Base-by-base conservation (phyloP, 2,329 filamentous ascomycete species). In the Hypoxylon sp. region DNA sequence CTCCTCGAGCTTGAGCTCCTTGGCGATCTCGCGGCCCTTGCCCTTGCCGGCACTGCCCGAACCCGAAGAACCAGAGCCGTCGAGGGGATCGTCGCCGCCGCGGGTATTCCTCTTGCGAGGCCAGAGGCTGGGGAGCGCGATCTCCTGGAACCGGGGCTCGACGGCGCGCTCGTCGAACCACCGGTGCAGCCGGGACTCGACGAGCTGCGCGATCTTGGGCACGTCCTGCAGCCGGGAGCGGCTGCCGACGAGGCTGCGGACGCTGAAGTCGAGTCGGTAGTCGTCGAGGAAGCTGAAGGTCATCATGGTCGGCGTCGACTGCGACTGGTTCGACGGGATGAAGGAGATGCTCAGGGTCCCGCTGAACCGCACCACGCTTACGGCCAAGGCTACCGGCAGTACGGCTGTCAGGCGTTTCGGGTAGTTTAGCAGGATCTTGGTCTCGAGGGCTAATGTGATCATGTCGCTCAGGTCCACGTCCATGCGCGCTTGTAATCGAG, bases 381-480 rank as follows among this genome's bases (percentile, higher is more conserved):
- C 94, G 0, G 94, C 90, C 32, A 99, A 82, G 0, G 94, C 95
- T 17, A 99, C 94, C 2, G 95, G 95, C 0, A 99, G 83, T 6
- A 97, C 90, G 0, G 95, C 95, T 5, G 93, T 92, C 56, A 93
- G 83, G 6, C 92, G 92, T 75, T 94, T 96, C 0, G 95, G 95
- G 76, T 97, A 99, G 78, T 99, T 99, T 58, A 99, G 85, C 49
- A 97, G 84, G 65, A 99, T 82, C 71, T 95, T 97, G 2, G 95
- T 99, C 81, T 99, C 95, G 24, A 99, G 85, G 0, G 93, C 95
- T 56, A 99, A 82, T 0, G 95, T 99, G 62, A 99, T 92, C 78
- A 97, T 94, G 78, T 99, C 95, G 78, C 91, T 95, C 61, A 99
- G 81, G 76, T 99, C 95, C 34, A 99, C 94, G 77, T 99, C 95